Evolutionary conservation across 2,329 filamentous ascomycete species (phyloP).

Genomic region (Diaporthe sp.): DNA sequence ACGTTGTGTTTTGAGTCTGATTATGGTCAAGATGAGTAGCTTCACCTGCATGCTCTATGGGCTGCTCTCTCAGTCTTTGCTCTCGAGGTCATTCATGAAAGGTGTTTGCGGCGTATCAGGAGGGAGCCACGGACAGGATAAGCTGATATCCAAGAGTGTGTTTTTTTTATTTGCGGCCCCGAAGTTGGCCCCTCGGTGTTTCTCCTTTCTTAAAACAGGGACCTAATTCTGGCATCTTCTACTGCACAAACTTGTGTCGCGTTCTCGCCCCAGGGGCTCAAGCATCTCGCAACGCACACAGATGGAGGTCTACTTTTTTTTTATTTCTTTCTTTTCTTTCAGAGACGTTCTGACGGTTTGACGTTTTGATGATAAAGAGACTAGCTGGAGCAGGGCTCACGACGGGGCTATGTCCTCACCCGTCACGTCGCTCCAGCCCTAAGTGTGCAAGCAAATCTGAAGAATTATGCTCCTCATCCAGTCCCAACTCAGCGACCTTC

Average conservation of each 20-base stretch:
- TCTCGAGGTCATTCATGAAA: slow-evolving; percentile 13
- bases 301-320: neutral
- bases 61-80: slow-evolving; percentile 4
- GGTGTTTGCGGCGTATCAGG: slow-evolving; percentile 35
- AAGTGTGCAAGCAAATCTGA: slow-evolving; percentile 62
- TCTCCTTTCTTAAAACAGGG: neutral
- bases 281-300: neutral
- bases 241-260: slow-evolving; percentile 6
- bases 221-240: slow-evolving; percentile 19
- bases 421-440: slow-evolving; percentile 49
- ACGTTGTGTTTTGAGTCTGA: neutral
- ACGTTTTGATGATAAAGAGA: slow-evolving; percentile 18
- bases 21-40: neutral
- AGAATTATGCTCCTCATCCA: slow-evolving; percentile 66
- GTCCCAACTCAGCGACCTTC: slow-evolving; percentile 73
- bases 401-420: neutral
- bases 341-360: neutral
- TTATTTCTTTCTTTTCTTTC: neutral
- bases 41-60: neutral
- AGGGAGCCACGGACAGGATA: slow-evolving; percentile 25
- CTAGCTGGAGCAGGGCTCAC: neutral
- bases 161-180: slow-evolving; percentile 23
- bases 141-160: slow-evolving; percentile 30
- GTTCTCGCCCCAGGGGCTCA: neutral
- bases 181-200: neutral